phyloP scores from a whole-genome alignment of 768 basidiomycete species.

The Podaxis pistillaris region DNA sequence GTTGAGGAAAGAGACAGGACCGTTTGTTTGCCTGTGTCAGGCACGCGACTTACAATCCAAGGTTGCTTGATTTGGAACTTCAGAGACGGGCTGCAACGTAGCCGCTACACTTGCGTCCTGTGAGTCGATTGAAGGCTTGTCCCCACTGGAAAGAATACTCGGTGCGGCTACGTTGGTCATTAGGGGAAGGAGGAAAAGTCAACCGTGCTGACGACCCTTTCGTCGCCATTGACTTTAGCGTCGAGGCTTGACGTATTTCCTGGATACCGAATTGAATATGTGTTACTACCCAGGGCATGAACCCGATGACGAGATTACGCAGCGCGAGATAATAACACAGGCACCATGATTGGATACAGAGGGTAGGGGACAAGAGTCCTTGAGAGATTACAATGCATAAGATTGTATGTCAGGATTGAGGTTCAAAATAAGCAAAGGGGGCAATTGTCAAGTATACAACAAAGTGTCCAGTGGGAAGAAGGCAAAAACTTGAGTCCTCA shows the following conservation, averaged over 20 bases:
- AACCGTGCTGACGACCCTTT: neutral
- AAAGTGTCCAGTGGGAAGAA: neutral
- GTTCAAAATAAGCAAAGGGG: neutral
- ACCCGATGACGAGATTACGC: conserved; percentile 1
- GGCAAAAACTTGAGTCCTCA: neutral
- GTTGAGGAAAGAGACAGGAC: no score
- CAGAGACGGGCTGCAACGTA: neutral
- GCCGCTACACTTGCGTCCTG: neutral
- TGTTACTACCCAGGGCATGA: neutral
- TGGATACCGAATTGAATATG: neutral
- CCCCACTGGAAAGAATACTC: neutral
- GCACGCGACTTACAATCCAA: conserved; percentile 31
- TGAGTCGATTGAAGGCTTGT: neutral
- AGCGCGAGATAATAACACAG: neutral
- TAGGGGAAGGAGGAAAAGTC: neutral
- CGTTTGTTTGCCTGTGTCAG: neutral
- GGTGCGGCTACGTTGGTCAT: neutral
- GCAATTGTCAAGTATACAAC: neutral
- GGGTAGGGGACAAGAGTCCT: no score
- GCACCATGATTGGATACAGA: neutral
- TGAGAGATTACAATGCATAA: no score
- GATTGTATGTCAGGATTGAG: neutral
- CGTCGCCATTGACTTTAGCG: neutral
- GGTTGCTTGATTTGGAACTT: conserved; percentile 20
- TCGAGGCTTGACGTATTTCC: neutral